Evolutionary conservation across 495 filamentous ascomycete species (phyloP), one percentile per base, ranked within the genome.

Genomic region (Hypoxylon perforatum): DNA sequence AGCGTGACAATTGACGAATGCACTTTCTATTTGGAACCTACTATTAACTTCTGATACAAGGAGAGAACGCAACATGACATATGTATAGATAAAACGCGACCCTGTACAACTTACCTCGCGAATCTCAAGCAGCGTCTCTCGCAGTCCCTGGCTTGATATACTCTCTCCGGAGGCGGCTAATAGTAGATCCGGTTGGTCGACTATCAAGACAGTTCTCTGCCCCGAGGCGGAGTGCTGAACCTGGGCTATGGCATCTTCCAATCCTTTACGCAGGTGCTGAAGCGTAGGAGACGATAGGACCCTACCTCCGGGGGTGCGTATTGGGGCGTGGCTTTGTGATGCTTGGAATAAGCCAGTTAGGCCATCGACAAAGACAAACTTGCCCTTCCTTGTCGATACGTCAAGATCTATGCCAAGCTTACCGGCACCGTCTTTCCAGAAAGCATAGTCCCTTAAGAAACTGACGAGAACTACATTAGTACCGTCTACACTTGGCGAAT

Each of bases 311-410:
- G 12, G 47, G 12, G 55, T 41, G 28, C 35, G 36, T 11, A 33
- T 62, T 22, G 53, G 69, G 8, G 45, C 15, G 4, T 17, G 33
- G 23, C 8, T 23, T n/a, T 59, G 48, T 5, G 70, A 42, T 18
- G 59, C 15, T 12, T 74, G 38, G 15, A 76, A 64, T 61, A 92
- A 69, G 38, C 78, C 79, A 46, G 77, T 85, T 30, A 95, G 76
- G 4, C 91, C 92, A 71, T 96, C 92, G 45, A 95, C 78, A 66
- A 91, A 94, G 23, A 78, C 77, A 67, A 94, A 89, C 53, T 80
- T 80, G 17, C 84, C 83, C 61, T 84, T 84, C 45, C 79, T 76
- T 62, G 75, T 77, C 14, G 88, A 74, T 9, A 82, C 84, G 9
- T 86, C 84, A 50, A 95, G 80, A 76, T 96, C 92, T 52, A 94